Percentiles rank a stretch among this genome's conserved stretches.
Conservation (phyloP, 805 yeast genomes). For the Starmerella vaccinii region DNA sequence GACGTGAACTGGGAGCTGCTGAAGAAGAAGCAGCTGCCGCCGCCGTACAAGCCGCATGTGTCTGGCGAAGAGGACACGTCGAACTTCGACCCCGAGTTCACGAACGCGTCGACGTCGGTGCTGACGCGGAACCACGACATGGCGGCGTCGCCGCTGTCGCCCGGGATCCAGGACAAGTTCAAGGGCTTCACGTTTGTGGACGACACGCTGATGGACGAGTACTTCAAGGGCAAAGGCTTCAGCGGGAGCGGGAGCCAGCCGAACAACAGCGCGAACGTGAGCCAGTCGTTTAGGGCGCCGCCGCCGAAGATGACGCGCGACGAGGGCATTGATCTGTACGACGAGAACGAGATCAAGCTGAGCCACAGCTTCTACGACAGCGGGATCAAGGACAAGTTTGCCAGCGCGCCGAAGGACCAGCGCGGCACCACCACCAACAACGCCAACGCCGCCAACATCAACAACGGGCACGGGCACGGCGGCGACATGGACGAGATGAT, state of each 20-base stretch:
- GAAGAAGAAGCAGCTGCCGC: slow-evolving; percentile 72
- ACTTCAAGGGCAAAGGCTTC: slow-evolving; percentile 34
- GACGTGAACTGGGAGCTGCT: slow-evolving; percentile 86
- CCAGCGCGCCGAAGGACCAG: slow-evolving; percentile 2
- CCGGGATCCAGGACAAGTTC: slow-evolving; percentile 92
- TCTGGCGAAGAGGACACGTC: slow-evolving; percentile 87
- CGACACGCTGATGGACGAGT: slow-evolving; percentile 85
- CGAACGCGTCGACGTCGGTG: slow-evolving; percentile 72
- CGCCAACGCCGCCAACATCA: too few relatives aligned
- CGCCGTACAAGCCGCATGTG: slow-evolving; percentile 93
- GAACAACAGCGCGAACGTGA: slow-evolving; percentile 9
- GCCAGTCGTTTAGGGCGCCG: slow-evolving; percentile 20
- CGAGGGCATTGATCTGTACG: slow-evolving; percentile 31
- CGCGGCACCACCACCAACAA: too few relatives aligned
- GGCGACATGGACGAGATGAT: slow-evolving; percentile 9
- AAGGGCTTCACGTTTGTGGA: slow-evolving; percentile 96
- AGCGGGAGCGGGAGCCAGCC: slow-evolving; percentile 2
- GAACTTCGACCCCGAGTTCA: slow-evolving; percentile 96
- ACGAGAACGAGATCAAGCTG: slow-evolving; percentile 31
- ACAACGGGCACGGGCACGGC: too few relatives aligned
- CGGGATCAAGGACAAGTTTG: slow-evolving; percentile 27
- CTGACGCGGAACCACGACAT: slow-evolving; percentile 47
- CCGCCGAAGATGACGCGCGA: slow-evolving; percentile 25
- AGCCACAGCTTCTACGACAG: slow-evolving; percentile 29
- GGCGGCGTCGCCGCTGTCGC: slow-evolving; percentile 67